Evolutionary conservation across 2,329 filamentous ascomycete species (phyloP).

Genomic region (Neurospora sp.): DNA sequence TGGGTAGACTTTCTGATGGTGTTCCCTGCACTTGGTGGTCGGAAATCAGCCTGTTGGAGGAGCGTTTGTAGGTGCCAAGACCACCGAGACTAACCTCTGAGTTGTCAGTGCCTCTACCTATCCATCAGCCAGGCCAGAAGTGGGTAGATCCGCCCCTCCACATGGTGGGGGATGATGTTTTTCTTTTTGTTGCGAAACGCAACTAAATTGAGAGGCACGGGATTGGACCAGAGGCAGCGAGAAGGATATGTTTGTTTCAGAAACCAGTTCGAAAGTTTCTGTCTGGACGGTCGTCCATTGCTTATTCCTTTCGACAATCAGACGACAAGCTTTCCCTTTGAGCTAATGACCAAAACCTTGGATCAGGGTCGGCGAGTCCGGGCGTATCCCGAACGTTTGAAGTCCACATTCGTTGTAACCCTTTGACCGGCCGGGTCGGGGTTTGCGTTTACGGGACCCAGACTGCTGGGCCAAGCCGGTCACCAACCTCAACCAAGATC

Average conservation of each 20-base stretch:
- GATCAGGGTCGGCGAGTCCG: background rate
- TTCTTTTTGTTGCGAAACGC: background rate
- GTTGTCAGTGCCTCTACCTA: slow-evolving; percentile 5
- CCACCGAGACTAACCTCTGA: slow-evolving; percentile 3
- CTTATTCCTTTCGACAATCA: background rate
- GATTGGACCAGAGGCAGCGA: background rate
- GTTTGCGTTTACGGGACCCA: background rate
- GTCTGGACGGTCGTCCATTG: background rate
- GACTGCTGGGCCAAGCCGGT: background rate
- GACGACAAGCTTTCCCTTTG: background rate
- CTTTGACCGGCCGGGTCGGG: background rate
- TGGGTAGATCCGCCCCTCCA: slow-evolving; percentile 5
- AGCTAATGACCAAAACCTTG: background rate
- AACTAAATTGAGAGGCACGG: background rate
- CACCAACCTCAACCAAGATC: background rate
- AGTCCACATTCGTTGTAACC: background rate
- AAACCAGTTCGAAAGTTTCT: background rate
- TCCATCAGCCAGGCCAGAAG: slow-evolving; percentile 1
- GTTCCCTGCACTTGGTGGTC: background rate
- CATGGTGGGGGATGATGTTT: slow-evolving; percentile 3
- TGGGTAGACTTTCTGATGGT: background rate
- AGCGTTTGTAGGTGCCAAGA: slow-evolving; percentile 2
- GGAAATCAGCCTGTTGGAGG: background rate
- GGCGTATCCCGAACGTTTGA: background rate
- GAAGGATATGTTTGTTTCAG: background rate